Conservation (phyloP, 2,329 filamentous ascomycete species). For the Fusarium irregulare region DNA sequence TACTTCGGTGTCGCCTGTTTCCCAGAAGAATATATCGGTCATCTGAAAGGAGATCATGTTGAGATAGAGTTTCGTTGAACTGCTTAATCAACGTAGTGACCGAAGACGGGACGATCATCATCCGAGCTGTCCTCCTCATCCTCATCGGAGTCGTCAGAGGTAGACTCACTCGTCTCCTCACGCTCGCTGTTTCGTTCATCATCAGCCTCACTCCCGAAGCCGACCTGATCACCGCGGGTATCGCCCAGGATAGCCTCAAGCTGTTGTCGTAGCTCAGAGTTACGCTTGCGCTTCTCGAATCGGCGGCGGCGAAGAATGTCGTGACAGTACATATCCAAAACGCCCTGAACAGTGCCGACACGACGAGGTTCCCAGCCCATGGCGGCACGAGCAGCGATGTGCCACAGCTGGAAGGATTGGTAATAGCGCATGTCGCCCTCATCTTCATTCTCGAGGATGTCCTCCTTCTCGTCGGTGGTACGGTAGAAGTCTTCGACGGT, state of each 20-base stretch:
- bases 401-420: slow-evolving; percentile 34
- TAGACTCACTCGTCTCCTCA: neutral
- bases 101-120: slow-evolving; percentile 1
- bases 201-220: slow-evolving; percentile 1
- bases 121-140: slow-evolving; percentile 2
- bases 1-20: too few species aligned
- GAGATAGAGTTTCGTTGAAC: too few species aligned
- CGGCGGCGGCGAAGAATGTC: slow-evolving; percentile 23
- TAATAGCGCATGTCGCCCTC: slow-evolving; percentile 1
- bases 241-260: slow-evolving; percentile 24
- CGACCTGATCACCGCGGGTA: slow-evolving; percentile 15
- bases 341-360: neutral
- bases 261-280: slow-evolving; percentile 9
- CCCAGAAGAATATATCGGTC: too few species aligned
- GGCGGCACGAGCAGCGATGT: slow-evolving; percentile 30
- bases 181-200: neutral
- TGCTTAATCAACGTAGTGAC: neutral
- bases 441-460: slow-evolving; percentile 1
- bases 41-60: too few species aligned
- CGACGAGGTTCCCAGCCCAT: slow-evolving; percentile 27
- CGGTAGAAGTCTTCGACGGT: slow-evolving; percentile 25
- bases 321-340: slow-evolving; percentile 23
- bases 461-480: slow-evolving; percentile 4
- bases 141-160: neutral
- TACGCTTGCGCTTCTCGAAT: slow-evolving; percentile 6